Conservation (phyloP, 2,329 filamentous ascomycete genomes). For the Sarocladium oryzae region DNA sequence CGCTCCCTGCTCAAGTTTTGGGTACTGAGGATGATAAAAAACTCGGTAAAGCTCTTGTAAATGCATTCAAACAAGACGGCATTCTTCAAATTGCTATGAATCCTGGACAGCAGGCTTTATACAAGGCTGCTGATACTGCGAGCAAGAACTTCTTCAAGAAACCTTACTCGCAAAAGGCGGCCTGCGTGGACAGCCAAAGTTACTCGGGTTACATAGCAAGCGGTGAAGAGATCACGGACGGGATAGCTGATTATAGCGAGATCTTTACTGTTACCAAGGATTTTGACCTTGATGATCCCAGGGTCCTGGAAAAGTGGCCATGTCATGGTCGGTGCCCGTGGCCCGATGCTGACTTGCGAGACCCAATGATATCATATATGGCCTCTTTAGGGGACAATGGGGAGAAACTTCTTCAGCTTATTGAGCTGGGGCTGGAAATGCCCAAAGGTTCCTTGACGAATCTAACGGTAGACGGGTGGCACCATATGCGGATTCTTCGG, state of each 20-base stretch:
- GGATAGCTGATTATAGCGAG: constrained; percentile 43
- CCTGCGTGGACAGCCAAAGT: constrained; percentile 37
- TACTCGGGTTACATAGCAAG: constrained; percentile 43
- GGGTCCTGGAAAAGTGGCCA: constrained; percentile 36
- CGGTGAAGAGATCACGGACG: constrained; percentile 40
- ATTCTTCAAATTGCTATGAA: no score
- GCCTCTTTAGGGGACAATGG: constrained; percentile 32
- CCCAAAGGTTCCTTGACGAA: constrained; percentile 31
- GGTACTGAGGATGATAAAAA: no score
- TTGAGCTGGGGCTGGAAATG: constrained; percentile 37
- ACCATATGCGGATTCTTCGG: constrained; percentile 35
- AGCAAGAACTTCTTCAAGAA: no score
- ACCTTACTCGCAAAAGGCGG: constrained; percentile 25
- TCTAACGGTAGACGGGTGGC: constrained; percentile 42
- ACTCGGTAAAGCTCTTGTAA: no score
- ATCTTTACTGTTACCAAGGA: constrained; percentile 48
- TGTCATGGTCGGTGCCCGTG: constrained; percentile 36
- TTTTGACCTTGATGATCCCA: constrained; percentile 27
- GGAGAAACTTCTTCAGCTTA: constrained; percentile 36
- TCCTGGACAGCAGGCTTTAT: no score
- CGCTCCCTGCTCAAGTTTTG: no score
- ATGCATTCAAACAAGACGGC: no score
- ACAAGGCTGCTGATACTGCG: no score
- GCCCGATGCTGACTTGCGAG: constrained; percentile 35
- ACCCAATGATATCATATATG: constrained; percentile 33